These are phyloP conservation scores for Beta vulgaris DNA, from an alignment of 148 eudicot species.

Conservation along the genomic window DNA sequence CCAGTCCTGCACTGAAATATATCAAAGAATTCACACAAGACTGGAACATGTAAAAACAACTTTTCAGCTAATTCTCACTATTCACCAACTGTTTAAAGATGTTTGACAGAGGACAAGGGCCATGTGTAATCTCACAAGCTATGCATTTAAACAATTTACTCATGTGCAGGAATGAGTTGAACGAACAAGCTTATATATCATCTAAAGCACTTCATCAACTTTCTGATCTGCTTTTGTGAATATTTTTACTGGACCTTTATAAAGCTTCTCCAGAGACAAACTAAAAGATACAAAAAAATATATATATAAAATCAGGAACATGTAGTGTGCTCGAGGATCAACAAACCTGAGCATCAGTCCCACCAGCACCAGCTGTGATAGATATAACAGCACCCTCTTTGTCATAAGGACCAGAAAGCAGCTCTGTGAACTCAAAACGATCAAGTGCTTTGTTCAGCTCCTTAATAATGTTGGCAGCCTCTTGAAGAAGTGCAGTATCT, in stretches of 20 bases:
- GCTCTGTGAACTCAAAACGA: constrained; percentile 77
- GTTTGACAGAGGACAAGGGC: background rate
- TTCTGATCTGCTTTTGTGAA: background rate
- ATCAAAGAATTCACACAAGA: constrained; percentile 55
- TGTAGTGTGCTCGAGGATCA: background rate
- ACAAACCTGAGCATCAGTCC: constrained; percentile 98
- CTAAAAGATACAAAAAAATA: background rate
- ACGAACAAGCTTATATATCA: background rate
- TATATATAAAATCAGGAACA: background rate
- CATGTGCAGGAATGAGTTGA: background rate
- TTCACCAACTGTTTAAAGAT: background rate
- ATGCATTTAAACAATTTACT: background rate
- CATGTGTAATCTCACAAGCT: background rate
- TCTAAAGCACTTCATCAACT: background rate
- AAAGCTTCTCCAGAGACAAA: background rate
- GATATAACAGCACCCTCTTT: constrained; percentile 89
- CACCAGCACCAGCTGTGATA: constrained; percentile 98
- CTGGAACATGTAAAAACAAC: constrained; percentile 11
- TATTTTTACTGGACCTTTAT: background rate
- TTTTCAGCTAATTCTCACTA: background rate
- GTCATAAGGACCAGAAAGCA: constrained; percentile 94
- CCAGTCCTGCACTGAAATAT: constrained; percentile 99
- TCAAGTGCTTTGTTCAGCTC: constrained; percentile 85
- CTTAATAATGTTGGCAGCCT: constrained; percentile 69
- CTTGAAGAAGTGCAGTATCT: constrained; percentile 79